Conservation (phyloP, 2,329 filamentous ascomycete genomes). For the Talaromyces sp. region DNA sequence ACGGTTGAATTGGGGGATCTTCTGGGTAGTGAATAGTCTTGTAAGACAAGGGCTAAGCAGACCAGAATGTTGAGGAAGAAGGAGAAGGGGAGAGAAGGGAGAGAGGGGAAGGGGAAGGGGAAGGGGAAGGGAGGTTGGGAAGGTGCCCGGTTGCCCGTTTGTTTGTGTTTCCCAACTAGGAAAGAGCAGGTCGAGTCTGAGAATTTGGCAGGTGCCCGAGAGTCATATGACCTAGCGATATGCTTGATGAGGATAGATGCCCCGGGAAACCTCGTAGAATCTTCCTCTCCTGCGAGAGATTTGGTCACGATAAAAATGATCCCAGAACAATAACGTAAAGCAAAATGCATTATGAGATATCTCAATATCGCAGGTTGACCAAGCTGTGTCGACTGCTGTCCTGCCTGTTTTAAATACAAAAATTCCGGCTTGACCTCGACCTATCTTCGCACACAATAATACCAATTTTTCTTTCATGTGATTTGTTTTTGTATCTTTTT, state of each 20-base stretch:
- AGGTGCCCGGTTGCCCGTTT: background rate
- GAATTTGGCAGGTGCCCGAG: background rate
- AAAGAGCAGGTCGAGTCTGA: background rate
- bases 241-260: background rate
- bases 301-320: no score
- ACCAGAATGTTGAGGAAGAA: background rate
- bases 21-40: background rate
- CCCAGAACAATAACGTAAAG: background rate
- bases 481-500: background rate
- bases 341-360: background rate
- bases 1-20: background rate
- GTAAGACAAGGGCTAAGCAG: background rate
- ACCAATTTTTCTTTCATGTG: background rate
- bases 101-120: background rate
- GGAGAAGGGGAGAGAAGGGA: background rate
- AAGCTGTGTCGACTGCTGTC: background rate
- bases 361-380: background rate
- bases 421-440: background rate
- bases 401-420: background rate
- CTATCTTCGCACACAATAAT: background rate
- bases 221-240: background rate
- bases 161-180: background rate
- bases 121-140: background rate
- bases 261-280: no score
- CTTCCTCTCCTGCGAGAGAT: no score